These are phyloP conservation scores for Crithidia brevicula DNA, from an alignment of 208 protist genomes.

Conservation along the genomic window DNA sequence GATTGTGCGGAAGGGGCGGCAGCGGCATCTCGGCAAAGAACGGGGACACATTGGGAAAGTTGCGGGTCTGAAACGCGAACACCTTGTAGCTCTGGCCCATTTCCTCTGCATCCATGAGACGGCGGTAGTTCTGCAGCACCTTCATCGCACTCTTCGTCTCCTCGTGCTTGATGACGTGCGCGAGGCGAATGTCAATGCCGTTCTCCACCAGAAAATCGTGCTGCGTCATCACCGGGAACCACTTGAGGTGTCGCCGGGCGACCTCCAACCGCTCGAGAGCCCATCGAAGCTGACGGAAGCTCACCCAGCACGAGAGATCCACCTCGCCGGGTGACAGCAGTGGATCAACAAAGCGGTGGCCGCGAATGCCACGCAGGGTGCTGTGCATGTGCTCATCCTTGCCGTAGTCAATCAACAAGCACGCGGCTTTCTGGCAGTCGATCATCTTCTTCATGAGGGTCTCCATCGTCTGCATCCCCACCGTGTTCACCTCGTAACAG, in stretches of 20 bases:
- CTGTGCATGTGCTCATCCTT: constrained; percentile 93
- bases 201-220: constrained; percentile 84
- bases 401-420: constrained; percentile 93
- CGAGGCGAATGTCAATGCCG: constrained; percentile 86
- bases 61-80: constrained; percentile 86
- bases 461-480: constrained; percentile 91
- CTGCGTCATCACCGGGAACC: constrained; percentile 88
- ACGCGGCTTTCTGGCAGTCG: constrained; percentile 80
- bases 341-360: constrained; percentile 90
- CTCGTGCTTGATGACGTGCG: constrained; percentile 88
- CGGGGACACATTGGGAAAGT: constrained; percentile 85
- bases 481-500: constrained; percentile 86
- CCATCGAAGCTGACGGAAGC: constrained; percentile 88
- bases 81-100: constrained; percentile 93
- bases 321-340: constrained; percentile 91
- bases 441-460: constrained; percentile 88
- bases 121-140: constrained; percentile 85
- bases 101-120: constrained; percentile 83
- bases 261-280: constrained; percentile 82
- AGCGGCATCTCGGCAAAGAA: constrained; percentile 83
- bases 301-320: constrained; percentile 91
- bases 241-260: constrained; percentile 81
- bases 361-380: constrained; percentile 89
- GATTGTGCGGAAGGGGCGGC: constrained; percentile 45
- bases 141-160: constrained; percentile 90